phyloP scores from a whole-genome alignment of 306 rosid species.

The Hylodesmum podocarpum region DNA sequence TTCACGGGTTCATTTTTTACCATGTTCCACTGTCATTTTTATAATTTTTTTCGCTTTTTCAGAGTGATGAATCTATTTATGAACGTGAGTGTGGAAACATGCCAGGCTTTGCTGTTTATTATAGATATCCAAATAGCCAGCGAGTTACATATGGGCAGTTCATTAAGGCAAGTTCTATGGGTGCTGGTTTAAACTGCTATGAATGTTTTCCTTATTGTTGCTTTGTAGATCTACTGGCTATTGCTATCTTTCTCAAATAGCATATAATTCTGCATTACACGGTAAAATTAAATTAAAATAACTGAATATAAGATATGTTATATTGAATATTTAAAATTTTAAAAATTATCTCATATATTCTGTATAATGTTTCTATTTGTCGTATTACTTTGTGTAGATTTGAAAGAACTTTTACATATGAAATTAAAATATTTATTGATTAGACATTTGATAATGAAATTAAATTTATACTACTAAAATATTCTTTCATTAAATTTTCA shows the following conservation, averaged over 20 bases:
- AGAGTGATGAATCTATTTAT: conserved; percentile 96
- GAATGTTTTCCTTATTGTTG: conserved; percentile 15
- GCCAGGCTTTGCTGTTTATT: conserved; percentile 99
- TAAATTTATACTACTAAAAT: background rate
- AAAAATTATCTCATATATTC: background rate
- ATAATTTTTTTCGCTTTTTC: conserved; percentile 26
- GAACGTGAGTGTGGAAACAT: conserved; percentile 98
- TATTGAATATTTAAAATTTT: background rate
- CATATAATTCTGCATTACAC: background rate
- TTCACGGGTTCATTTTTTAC: background rate
- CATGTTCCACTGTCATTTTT: background rate
- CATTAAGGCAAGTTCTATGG: conserved; percentile 68
- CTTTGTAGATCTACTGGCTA: conserved; percentile 1
- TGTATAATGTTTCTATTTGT: background rate
- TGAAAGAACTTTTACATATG: background rate
- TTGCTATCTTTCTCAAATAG: background rate
- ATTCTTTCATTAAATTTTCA: background rate
- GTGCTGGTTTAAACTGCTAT: conserved; percentile 18
- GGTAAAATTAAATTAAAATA: background rate
- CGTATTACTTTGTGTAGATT: background rate
- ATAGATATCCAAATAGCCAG: conserved; percentile 91
- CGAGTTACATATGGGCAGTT: conserved; percentile 93
- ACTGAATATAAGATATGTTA: background rate
- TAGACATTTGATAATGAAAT: background rate
- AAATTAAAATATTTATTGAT: background rate